Evolutionary conservation across 2,329 filamentous ascomycete genomes (phyloP).

Genomic region (Fusarium nygamai): DNA sequence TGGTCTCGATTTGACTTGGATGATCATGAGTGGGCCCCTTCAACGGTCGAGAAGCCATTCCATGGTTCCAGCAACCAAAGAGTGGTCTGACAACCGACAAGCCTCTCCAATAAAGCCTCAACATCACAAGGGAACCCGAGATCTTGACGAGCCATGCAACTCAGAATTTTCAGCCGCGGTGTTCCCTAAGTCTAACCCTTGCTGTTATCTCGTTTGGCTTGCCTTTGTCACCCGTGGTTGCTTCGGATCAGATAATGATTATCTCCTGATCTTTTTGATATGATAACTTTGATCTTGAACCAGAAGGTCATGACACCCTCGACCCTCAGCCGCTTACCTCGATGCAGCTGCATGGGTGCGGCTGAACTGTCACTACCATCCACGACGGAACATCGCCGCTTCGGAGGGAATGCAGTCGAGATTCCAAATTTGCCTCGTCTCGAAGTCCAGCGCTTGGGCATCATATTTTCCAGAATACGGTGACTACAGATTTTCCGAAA

Average conservation of each 20-base stretch:
- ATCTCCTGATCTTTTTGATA: slow-evolving; percentile 33
- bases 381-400: neutral
- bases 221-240: neutral
- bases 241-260: slow-evolving; percentile 24
- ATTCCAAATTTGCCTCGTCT: slow-evolving; percentile 18
- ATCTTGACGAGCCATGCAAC: neutral
- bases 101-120: neutral
- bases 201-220: neutral
- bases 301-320: neutral
- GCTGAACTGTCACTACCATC: slow-evolving; percentile 14
- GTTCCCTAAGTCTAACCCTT: neutral
- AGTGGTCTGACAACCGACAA: slow-evolving; percentile 14
- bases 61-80: neutral
- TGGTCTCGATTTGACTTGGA: slow-evolving; percentile 9
- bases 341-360: neutral
- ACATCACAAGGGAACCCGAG: neutral
- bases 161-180: slow-evolving; percentile 9
- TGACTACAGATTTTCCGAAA: neutral
- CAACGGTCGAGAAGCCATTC: slow-evolving; percentile 36
- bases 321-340: neutral
- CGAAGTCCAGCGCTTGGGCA: neutral
- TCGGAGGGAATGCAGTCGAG: neutral
- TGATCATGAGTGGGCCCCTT: slow-evolving; percentile 18
- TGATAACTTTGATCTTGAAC: slow-evolving; percentile 33
- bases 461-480: neutral